Evolutionary conservation across 2,329 filamentous ascomycete species (phyloP).

Genomic region (Talaromyces sp.): DNA sequence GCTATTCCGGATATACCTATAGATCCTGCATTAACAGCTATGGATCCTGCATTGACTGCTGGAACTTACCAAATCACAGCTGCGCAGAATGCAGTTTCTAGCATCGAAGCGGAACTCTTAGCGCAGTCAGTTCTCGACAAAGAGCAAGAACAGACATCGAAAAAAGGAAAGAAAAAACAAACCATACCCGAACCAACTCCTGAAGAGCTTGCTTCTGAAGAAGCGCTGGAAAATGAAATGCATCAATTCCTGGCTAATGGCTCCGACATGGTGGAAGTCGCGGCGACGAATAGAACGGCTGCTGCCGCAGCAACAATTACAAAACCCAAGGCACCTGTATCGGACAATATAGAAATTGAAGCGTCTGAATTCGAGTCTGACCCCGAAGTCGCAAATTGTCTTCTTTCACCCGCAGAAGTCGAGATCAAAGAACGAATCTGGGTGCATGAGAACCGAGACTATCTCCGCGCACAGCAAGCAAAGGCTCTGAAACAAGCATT

Average conservation of each 20-base stretch:
- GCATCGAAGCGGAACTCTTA: conserved; percentile 5
- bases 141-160: conserved; percentile 26
- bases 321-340: conserved; percentile 49
- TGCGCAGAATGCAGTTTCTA: background rate
- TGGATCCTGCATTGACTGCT: conserved; percentile 43
- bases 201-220: conserved; percentile 60
- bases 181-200: conserved; percentile 55
- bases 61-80: background rate
- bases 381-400: conserved; percentile 77
- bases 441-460: conserved; percentile 93
- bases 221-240: conserved; percentile 66
- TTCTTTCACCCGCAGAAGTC: conserved; percentile 71
- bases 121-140: conserved; percentile 12
- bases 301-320: background rate
- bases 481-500: conserved; percentile 74
- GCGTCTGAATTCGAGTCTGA: conserved; percentile 87
- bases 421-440: conserved; percentile 87
- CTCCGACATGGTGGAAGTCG: conserved; percentile 38
- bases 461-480: conserved; percentile 80
- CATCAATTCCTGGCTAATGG: conserved; percentile 59
- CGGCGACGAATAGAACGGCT: conserved; percentile 14
- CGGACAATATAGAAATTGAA: conserved; percentile 58
- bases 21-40: conserved; percentile 43
- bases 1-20: conserved; percentile 57
- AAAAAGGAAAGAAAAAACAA: conserved; percentile 32